These are phyloP conservation scores for Ambrosiella xylebori DNA, from an alignment of 2,329 filamentous ascomycete genomes.

Conservation along the genomic window DNA sequence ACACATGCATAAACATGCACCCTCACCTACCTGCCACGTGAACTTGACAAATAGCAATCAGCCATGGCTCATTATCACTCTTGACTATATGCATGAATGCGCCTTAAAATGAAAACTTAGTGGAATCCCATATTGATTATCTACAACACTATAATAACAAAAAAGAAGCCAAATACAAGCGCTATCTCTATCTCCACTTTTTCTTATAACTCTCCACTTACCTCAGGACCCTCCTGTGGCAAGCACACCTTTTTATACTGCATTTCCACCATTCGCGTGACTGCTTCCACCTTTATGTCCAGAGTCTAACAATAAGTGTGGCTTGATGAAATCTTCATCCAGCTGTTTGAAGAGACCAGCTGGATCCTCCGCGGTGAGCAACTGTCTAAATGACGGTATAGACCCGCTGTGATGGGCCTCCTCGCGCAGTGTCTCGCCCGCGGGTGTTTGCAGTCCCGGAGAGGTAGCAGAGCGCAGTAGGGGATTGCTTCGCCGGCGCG, in stretches of 20 bases:
- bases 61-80: not conserved
- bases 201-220: not conserved
- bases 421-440: not conserved
- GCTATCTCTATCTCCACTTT: too few species aligned
- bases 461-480: slow-evolving; percentile 9
- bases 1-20: not conserved
- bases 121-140: too few species aligned
- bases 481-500: slow-evolving; percentile 16
- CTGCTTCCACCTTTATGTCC: slow-evolving; percentile 25
- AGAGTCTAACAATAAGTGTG: slow-evolving; percentile 61
- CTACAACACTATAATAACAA: too few species aligned
- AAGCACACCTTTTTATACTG: not conserved
- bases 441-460: slow-evolving; percentile 12
- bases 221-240: too few species aligned
- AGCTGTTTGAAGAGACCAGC: slow-evolving; percentile 79
- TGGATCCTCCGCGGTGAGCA: slow-evolving; percentile 76
- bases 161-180: too few species aligned
- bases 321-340: slow-evolving; percentile 94
- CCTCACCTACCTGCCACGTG: not conserved
- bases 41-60: not conserved
- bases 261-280: slow-evolving; percentile 17
- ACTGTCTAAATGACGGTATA: slow-evolving; percentile 48
- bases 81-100: too few species aligned
- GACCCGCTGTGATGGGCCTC: not conserved
- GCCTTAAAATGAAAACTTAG: too few species aligned